Evolutionary conservation across 495 filamentous ascomycete genomes (phyloP).

Genomic region (Xylona heveae): DNA sequence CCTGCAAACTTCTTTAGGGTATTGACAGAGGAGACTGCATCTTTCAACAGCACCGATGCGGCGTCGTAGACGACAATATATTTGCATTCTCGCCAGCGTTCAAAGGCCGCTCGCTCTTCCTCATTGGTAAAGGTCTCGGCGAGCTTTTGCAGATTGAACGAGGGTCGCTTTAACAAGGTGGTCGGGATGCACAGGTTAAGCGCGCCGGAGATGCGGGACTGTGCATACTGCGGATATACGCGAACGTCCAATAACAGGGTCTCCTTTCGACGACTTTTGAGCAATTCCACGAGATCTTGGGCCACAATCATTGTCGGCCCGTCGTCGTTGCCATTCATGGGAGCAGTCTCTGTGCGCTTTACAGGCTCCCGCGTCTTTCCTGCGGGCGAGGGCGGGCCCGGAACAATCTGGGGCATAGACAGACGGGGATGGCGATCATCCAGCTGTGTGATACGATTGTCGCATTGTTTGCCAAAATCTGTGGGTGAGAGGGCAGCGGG

Average conservation of each 20-base stretch:
- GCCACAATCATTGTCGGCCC: conserved; percentile 41
- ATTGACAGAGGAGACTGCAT: conserved; percentile 55
- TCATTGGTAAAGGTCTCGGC: conserved; percentile 69
- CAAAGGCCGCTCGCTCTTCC: conserved; percentile 50
- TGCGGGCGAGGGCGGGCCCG: no score
- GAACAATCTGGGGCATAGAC: conserved; percentile 30
- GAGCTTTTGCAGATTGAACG: conserved; percentile 80
- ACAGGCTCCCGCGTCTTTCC: no score
- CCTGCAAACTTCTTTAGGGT: conserved; percentile 79
- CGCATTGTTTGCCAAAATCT: conserved; percentile 8
- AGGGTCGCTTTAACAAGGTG: conserved; percentile 73
- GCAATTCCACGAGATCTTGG: conserved; percentile 39
- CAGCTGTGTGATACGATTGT: conserved; percentile 15
- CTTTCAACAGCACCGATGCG: conserved; percentile 50
- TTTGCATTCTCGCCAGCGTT: conserved; percentile 47
- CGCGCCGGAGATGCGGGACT: conserved; percentile 52
- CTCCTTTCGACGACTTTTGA: conserved; percentile 32
- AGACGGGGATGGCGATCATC: conserved; percentile 29
- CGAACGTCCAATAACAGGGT: conserved; percentile 72
- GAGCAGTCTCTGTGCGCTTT: no score
- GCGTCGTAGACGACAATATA: conserved; percentile 78
- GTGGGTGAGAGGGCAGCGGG: conserved; percentile 17
- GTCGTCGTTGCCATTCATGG: no score
- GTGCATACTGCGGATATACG: conserved; percentile 60
- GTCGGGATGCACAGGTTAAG: conserved; percentile 92